A percentile compares a stretch with the other conserved stretches of the same genome.
Evolutionary conservation across 345 rosid species (phyloP).

Genomic region (Lepidium aucheri): DNA sequence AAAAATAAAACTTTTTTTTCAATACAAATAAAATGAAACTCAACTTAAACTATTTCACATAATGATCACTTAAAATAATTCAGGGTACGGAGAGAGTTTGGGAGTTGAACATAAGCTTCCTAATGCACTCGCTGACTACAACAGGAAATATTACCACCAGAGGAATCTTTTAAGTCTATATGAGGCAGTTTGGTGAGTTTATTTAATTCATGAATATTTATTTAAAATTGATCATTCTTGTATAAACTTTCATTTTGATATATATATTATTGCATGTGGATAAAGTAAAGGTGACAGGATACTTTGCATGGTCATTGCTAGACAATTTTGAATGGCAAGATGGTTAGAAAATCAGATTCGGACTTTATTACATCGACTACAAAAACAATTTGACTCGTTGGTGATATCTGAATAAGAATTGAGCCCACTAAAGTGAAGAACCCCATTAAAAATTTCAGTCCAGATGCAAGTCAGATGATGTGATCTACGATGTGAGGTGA

Average conservation of each 20-base stretch:
- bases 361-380: constrained; percentile 40
- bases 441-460: too few species aligned
- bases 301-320: constrained; percentile 38
- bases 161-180: not conserved
- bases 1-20: not conserved
- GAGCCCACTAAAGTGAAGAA: too few species aligned
- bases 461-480: too few species aligned
- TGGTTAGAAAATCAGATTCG: constrained; percentile 33
- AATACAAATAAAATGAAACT: too few species aligned
- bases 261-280: not conserved
- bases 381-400: constrained; percentile 29
- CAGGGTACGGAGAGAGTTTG: constrained; percentile 4
- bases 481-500: too few species aligned
- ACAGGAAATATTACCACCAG: constrained; percentile 10
- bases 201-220: too few species aligned
- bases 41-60: too few species aligned
- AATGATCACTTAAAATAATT: not conserved
- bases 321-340: constrained; percentile 46
- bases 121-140: not conserved
- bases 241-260: too few species aligned
- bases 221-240: too few species aligned
- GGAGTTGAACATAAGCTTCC: not conserved
- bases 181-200: constrained; percentile 4
- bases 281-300: constrained; percentile 46
- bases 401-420: too few species aligned